phyloP scores from a whole-genome alignment of 1,139 yeast species.

The Yamadazyma mexicana region DNA sequence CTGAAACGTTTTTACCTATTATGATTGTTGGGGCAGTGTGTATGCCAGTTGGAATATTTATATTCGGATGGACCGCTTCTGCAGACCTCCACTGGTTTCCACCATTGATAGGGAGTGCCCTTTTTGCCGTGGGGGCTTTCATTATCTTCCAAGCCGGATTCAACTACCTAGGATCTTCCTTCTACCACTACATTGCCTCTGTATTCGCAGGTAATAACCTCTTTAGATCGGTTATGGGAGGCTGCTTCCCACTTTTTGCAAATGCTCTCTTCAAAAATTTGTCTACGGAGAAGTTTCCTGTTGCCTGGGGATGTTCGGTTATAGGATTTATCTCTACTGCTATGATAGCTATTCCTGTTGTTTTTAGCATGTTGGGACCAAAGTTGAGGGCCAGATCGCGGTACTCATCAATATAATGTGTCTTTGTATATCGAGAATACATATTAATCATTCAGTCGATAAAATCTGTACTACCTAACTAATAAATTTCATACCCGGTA shows the following conservation, averaged over 20 bases:
- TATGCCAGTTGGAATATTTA: conserved; percentile 32
- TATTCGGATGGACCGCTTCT: conserved; percentile 34
- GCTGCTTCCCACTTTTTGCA: conserved; percentile 34
- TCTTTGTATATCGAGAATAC: neutral
- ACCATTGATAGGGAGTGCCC: conserved; percentile 29
- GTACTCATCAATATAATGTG: conserved; percentile 23
- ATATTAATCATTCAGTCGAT: too few relatives aligned
- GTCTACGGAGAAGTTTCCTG: conserved; percentile 30
- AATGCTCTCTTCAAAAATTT: conserved; percentile 46
- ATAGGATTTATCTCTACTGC: conserved; percentile 55
- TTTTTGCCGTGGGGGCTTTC: conserved; percentile 32
- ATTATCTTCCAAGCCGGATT: conserved; percentile 32
- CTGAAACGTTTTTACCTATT: conserved; percentile 62
- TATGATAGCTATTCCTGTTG: conserved; percentile 67
- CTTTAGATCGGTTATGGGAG: conserved; percentile 28
- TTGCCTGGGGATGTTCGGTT: conserved; percentile 68
- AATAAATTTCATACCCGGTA: too few relatives aligned
- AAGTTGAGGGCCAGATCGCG: conserved; percentile 48
- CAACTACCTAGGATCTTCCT: conserved; percentile 64
- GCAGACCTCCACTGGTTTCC: conserved; percentile 32
- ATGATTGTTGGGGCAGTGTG: conserved; percentile 34
- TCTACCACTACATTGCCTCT: conserved; percentile 37
- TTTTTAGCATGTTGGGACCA: conserved; percentile 32
- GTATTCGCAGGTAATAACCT: conserved; percentile 33
- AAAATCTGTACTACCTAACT: too few relatives aligned